Base-by-base conservation (phyloP, 1,139 yeast species). In the Tardiomyces depauwii region DNA sequence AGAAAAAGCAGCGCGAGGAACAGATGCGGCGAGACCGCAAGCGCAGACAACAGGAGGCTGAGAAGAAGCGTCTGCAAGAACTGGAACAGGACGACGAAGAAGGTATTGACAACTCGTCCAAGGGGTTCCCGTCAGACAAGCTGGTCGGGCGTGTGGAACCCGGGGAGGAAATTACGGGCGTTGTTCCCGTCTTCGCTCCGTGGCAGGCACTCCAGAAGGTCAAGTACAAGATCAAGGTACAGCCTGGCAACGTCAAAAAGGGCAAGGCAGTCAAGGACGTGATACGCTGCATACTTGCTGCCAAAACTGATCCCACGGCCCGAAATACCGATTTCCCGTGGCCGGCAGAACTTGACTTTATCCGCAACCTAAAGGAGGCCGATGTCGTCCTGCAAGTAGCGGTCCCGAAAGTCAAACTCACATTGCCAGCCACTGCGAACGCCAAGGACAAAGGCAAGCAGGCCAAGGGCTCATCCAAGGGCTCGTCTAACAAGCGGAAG, bases 161-260 rank as follows among this genome's bases (percentile, higher is more conserved):
- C 2, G 68, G 65, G 2, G 77, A 71, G 49, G 70, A 66, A 21
- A 65, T 67, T 0, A 54, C 81, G 13, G 86, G 79, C 44, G 77
- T 84, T 7, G 76, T 91, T 9, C 95, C 97, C 0, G 80, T 86
- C 10, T 89, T 88, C 71, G 97, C 91, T 0, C 98, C 98, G 1
- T 93, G 96, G 95, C 66, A 76, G 12, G 74, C 96, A 0, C 65
- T 91, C 55, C 74, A 71, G 51, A 82, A 82, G 61, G 77, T 74
- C 65, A 82, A 85, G 61, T 88, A 84, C 66, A 88, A 87, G 61
- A 82, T 86, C 39, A 89, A 91, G 63, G 66, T 91, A 40, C 87
- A 80, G 54, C 93, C 95, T 0, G 99, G 99, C 0, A 71, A 75
- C 41, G 80, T 82, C 25, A 91, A 93, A 63, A 91, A 89, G 63